Evolutionary conservation across 1,284 basidiomycete species (phyloP), one percentile per base, ranked within the genome.

Genomic region (Moesziomyces parantarcticus): DNA sequence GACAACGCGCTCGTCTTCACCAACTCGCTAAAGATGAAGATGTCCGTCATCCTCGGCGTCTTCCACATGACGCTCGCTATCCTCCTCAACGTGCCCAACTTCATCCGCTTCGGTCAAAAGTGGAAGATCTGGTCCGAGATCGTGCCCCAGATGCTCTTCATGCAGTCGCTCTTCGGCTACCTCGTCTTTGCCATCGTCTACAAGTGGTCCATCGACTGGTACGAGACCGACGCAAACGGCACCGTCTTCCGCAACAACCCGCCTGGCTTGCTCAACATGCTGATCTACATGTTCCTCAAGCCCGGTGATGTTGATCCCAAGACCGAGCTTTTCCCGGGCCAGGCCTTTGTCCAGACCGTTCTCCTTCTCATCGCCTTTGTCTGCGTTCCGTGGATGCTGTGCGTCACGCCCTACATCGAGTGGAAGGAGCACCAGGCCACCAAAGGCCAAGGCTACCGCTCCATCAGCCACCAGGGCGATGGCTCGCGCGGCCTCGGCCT

Each of bases 11-110:
- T 99, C 62, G 90, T 98, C 58, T 99, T 99, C 85, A 92, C 92
- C 70, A 99, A 99, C 85, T 98, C 95, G 58, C 95, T 97, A 88
- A 99, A 99, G 90, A 99, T 99, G 97, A 99, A 99, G 88, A 95
- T 99, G 94, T 93, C 94, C 18, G 92, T 99, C 83, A 90, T 99
- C 56, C 86, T 99, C 61, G 97, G 97, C 85, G 96, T 99, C 74
- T 92, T 93, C 75, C 97, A 99, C 85, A 99, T 99, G 96, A 93
- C 96, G 13, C 98, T 99, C 84, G 94, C 96, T 26, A 88, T 98
- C 77, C 97, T 93, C 84, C 88, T 99, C 55, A 94, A 98, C 87
- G 87, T 98, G 8, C 94, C 94, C 48, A 99, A 99, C 86, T 92
- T 95, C 86, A 84, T 97, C 79, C 93, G 89, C 85, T 97, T 97